Evolutionary conservation across 306 rosid genomes (phyloP).

Genomic region (Carpinus fangiana): DNA sequence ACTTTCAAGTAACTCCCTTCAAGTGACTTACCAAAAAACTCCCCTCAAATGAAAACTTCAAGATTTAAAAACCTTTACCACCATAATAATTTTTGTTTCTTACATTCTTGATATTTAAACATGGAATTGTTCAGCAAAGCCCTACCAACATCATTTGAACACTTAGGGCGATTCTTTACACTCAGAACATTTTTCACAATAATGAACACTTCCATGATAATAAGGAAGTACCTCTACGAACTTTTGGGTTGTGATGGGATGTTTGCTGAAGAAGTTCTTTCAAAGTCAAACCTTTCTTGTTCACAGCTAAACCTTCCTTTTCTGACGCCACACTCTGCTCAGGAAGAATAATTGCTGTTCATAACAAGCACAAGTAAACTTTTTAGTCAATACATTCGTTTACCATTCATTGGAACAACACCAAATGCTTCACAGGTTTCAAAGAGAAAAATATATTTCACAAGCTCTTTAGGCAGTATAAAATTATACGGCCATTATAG

Average conservation of each 20-base stretch:
- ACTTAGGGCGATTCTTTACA: not conserved
- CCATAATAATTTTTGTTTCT: not conserved
- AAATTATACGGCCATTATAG: not conserved
- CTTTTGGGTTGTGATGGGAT: slow-evolving; percentile 77
- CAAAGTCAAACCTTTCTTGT: slow-evolving; percentile 87
- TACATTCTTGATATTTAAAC: not conserved
- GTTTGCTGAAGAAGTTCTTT: slow-evolving; percentile 92
- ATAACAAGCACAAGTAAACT: slow-evolving; percentile 20
- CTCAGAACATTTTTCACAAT: not conserved
- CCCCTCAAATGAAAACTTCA: not conserved
- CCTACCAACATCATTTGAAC: not conserved
- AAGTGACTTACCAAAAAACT: not conserved
- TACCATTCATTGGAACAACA: slow-evolving; percentile 4
- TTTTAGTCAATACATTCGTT: slow-evolving; percentile 5
- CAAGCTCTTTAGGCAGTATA: not conserved
- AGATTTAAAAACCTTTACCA: not conserved
- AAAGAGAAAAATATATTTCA: not conserved
- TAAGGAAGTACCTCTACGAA: slow-evolving; percentile 75
- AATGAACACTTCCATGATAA: not conserved
- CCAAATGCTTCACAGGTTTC: not conserved
- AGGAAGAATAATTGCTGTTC: slow-evolving; percentile 80
- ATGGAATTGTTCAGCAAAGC: not conserved
- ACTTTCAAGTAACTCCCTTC: not conserved
- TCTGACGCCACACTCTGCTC: slow-evolving; percentile 91
- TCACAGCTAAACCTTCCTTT: slow-evolving; percentile 80